Conservation (phyloP, 2,329 filamentous ascomycete species). For the Pseudogymnoascus sp. region DNA sequence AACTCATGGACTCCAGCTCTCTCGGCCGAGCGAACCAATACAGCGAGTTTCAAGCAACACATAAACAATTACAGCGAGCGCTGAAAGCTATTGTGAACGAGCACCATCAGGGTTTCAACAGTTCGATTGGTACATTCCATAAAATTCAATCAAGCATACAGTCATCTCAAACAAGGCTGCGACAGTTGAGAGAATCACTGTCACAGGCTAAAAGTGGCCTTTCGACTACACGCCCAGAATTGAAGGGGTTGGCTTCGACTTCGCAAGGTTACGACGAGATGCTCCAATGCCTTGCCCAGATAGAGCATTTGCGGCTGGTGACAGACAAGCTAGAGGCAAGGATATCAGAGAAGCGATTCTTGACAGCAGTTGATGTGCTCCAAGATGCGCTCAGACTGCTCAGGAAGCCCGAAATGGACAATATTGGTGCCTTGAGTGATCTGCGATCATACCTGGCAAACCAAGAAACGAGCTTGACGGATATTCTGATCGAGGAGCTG, state of each 20-base stretch:
- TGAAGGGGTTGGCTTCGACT: conserved; percentile 79
- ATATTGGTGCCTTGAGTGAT: conserved; percentile 81
- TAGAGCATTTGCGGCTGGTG: conserved; percentile 81
- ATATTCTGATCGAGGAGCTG: conserved; percentile 93
- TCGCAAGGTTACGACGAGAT: conserved; percentile 89
- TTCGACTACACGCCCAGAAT: conserved; percentile 77
- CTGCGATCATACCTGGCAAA: conserved; percentile 82
- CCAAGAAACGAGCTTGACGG: conserved; percentile 84
- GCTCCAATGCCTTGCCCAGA: conserved; percentile 71
- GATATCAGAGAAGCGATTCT: conserved; percentile 92
- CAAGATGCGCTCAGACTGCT: conserved; percentile 80
- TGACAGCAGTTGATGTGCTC: conserved; percentile 85
- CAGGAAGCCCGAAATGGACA: conserved; percentile 79
- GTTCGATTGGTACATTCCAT: conserved; percentile 96
- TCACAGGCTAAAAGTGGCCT: conserved; percentile 72
- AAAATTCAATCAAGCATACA: conserved; percentile 95
- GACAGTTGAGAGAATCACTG: conserved; percentile 75
- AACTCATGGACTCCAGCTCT: conserved; percentile 89
- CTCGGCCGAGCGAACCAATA: conserved; percentile 87
- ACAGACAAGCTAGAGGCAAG: conserved; percentile 89
- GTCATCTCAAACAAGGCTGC: conserved; percentile 76
- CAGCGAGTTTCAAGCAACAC: conserved; percentile 72
- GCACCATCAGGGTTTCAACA: conserved; percentile 98
- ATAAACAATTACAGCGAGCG: conserved; percentile 83
- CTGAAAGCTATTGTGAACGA: conserved; percentile 95